These are phyloP conservation scores for Podospora conica DNA, from an alignment of 495 filamentous ascomycete species.

Conservation along the genomic window DNA sequence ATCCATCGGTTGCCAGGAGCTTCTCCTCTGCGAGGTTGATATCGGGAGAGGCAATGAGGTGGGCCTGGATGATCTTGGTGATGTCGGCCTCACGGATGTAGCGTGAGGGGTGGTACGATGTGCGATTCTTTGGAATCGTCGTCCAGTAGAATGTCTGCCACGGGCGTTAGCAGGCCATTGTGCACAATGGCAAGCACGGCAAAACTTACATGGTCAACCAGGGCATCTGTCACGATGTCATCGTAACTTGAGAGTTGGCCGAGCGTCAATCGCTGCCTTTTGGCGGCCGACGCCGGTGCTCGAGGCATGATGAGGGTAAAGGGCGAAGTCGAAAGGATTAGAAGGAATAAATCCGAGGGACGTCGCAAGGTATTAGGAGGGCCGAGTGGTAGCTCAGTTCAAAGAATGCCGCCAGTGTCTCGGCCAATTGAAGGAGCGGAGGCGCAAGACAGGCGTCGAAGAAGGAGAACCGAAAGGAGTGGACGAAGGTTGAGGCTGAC, in stretches of 20 bases:
- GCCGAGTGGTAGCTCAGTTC: background rate
- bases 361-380: background rate
- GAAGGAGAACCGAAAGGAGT: background rate
- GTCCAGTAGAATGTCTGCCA: conserved; percentile 89
- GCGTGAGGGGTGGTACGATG: conserved; percentile 75
- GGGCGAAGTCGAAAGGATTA: background rate
- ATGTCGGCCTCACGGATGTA: conserved; percentile 78
- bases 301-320: conserved; percentile 18
- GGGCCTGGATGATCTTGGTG: conserved; percentile 65
- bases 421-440: background rate
- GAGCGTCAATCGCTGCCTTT: conserved; percentile 71
- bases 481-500: conserved; percentile 9
- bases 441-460: background rate
- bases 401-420: background rate
- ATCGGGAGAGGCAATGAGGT: conserved; percentile 71
- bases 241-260: conserved; percentile 87
- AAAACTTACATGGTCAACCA: conserved; percentile 81
- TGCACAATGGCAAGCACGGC: background rate
- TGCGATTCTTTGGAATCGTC: conserved; percentile 87
- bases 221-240: conserved; percentile 90
- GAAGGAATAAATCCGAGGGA: background rate
- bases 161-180: background rate
- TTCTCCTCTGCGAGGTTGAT: conserved; percentile 59
- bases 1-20: conserved; percentile 64
- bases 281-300: conserved; percentile 16